These are phyloP conservation scores for Coriolopsis trogii DNA, from an alignment of 1,284 basidiomycete genomes.

Conservation along the genomic window DNA sequence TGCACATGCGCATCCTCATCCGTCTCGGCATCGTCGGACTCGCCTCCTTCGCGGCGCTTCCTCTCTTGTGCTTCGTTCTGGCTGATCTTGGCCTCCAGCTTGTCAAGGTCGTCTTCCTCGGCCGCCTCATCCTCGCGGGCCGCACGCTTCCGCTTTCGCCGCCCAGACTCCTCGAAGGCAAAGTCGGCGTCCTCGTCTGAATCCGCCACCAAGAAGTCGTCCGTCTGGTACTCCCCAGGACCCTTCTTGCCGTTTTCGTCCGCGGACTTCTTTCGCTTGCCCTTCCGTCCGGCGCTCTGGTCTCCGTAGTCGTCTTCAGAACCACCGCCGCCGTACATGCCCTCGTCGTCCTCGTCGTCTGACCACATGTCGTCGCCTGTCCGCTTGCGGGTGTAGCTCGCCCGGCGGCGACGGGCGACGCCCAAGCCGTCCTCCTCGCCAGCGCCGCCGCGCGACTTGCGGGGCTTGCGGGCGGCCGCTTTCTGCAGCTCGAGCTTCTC, in stretches of 20 bases:
- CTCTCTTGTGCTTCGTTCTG: slow-evolving; percentile 51
- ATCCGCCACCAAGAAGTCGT: slow-evolving; percentile 81
- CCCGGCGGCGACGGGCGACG: slow-evolving; percentile 41
- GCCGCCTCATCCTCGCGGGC: slow-evolving; percentile 44
- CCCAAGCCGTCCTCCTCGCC: slow-evolving; percentile 52
- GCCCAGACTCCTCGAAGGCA: slow-evolving; percentile 35
- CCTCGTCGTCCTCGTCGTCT: slow-evolving; percentile 48
- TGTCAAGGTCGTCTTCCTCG: slow-evolving; percentile 67
- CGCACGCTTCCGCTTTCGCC: slow-evolving; percentile 42
- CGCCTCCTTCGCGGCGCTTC: slow-evolving; percentile 43
- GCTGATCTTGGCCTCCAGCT: slow-evolving; percentile 64
- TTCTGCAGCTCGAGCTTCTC: slow-evolving; percentile 73
- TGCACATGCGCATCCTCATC: slow-evolving; percentile 39
- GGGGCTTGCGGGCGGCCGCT: slow-evolving; percentile 63
- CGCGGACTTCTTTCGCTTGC: slow-evolving; percentile 41
- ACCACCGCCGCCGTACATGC: slow-evolving; percentile 55
- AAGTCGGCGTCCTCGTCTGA: slow-evolving; percentile 63
- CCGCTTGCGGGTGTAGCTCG: slow-evolving; percentile 36
- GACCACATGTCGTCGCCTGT: slow-evolving; percentile 44
- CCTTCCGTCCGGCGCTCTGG: slow-evolving; percentile 38
- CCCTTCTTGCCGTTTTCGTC: slow-evolving; percentile 48
- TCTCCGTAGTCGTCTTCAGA: slow-evolving; percentile 54
- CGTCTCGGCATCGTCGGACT: slow-evolving; percentile 16
- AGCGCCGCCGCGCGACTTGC: slow-evolving; percentile 50
- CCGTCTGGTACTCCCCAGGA: slow-evolving; percentile 73